Conservation (phyloP, 371 early-diverging fungal genomes). For the Rhizomucor pusillus region DNA sequence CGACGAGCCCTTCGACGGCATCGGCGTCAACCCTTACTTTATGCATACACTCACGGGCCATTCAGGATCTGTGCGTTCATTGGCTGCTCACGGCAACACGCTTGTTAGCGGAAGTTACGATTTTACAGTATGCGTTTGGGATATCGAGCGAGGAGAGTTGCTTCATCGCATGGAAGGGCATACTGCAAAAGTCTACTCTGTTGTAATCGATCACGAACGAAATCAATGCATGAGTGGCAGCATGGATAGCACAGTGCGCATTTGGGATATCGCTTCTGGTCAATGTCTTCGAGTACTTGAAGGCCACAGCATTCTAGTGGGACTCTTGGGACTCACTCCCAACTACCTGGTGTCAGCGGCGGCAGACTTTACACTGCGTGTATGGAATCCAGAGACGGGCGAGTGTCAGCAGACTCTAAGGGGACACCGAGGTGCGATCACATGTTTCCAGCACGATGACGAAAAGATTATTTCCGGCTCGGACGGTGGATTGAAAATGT, state of each 20-base stretch:
- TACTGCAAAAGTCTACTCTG: conserved; percentile 88
- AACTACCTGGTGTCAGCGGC: conserved; percentile 89
- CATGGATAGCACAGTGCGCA: conserved; percentile 94
- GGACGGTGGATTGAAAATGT: conserved; percentile 89
- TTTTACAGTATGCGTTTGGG: conserved; percentile 92
- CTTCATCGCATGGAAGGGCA: conserved; percentile 81
- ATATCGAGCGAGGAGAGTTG: conserved; percentile 67
- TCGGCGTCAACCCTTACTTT: conserved; percentile 56
- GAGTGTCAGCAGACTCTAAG: conserved; percentile 63
- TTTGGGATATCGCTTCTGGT: conserved; percentile 95
- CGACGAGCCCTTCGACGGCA: conserved; percentile 54
- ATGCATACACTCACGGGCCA: conserved; percentile 85
- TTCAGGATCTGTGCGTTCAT: conserved; percentile 88
- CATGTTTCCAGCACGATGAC: conserved; percentile 91
- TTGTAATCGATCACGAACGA: conserved; percentile 81
- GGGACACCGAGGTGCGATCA: conserved; percentile 86
- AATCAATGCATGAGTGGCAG: conserved; percentile 90
- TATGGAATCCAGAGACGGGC: conserved; percentile 88
- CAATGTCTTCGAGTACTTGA: conserved; percentile 60
- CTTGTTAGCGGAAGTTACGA: conserved; percentile 98
- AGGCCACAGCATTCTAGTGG: conserved; percentile 93
- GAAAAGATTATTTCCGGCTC: conserved; percentile 89
- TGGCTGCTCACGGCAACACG: conserved; percentile 86
- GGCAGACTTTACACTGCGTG: conserved; percentile 91
- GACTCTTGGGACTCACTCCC: conserved; percentile 84